Conservation (phyloP, 2,329 filamentous ascomycete genomes). For the Fusarium vanettenii region DNA sequence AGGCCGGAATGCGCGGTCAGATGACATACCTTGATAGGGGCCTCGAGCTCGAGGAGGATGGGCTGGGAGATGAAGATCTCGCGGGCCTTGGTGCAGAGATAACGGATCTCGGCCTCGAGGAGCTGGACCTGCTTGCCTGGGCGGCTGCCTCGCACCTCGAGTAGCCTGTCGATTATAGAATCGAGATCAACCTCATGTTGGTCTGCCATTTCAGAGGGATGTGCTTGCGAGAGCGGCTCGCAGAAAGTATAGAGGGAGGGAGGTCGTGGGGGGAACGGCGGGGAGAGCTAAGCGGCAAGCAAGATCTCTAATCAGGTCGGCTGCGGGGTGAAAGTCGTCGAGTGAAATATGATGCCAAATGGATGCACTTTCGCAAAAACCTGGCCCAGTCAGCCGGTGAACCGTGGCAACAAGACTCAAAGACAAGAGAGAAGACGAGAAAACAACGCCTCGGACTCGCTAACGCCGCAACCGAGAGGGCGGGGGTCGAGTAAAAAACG, state of each 20-base stretch:
- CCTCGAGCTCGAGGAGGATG: conserved; percentile 96
- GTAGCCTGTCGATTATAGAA: conserved; percentile 97
- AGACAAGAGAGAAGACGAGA: conserved; percentile 6
- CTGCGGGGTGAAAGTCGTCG: conserved; percentile 43
- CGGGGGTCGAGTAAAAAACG: conserved; percentile 16
- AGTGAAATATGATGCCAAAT: conserved; percentile 43
- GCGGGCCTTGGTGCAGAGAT: conserved; percentile 96
- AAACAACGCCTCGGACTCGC: conserved; percentile 24
- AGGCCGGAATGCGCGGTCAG: neutral
- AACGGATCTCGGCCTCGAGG: conserved; percentile 95
- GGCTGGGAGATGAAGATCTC: conserved; percentile 99
- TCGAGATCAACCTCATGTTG: conserved; percentile 95
- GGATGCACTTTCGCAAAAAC: conserved; percentile 49
- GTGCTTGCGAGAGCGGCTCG: conserved; percentile 54
- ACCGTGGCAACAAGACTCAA: conserved; percentile 15
- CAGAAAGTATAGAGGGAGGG: conserved; percentile 44
- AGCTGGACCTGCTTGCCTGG: conserved; percentile 99
- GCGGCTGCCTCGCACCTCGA: conserved; percentile 97
- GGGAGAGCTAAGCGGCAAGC: conserved; percentile 36
- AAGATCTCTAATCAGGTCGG: conserved; percentile 46
- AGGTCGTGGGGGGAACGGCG: conserved; percentile 37
- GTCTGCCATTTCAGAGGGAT: conserved; percentile 66
- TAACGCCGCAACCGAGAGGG: conserved; percentile 25
- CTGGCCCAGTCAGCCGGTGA: conserved; percentile 41
- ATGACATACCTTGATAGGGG: conserved; percentile 91